Evolutionary conservation across 208 protist genomes (phyloP), one percentile per base, ranked within the genome.

Genomic region (Trypanosomatidae sp.): DNA sequence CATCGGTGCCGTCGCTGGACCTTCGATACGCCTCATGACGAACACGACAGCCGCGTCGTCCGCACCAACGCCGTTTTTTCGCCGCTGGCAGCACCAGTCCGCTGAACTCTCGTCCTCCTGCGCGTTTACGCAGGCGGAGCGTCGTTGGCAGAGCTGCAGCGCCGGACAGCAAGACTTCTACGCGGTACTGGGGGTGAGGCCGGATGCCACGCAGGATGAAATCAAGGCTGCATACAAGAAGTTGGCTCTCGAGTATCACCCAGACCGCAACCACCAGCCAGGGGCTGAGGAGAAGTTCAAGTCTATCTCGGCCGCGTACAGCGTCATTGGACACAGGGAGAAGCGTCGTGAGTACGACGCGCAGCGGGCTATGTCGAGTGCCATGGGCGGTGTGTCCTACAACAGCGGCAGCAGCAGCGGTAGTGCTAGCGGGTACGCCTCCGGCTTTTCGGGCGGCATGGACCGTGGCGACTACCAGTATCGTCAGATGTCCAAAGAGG

Each of bases 211-310:
- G 7, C 81, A 74, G 59, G 91, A 97, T 47, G 95, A 97, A 71
- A 97, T 98, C 77, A 97, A 97, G 75, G 82, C 72, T 28, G 91
- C 95, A 2, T 98, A 98, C 72, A 95, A 95, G 72, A 95, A 92
- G 70, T 80, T 95, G 12, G 95, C 91, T 5, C 84, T 98, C 0
- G 77, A 95, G 80, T 97, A 85, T 71, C 95, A 98, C 82, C 95
- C 95, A 3, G 95, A 98, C 79, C 84, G 91, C 58, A 97, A 98
- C 68, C 85, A 86, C 67, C 80, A 84, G 43, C 79, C 83, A 8
- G 92, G 87, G 0, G 92, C 94, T 8, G 90, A 97, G 86, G 90
- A 97, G 66, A 90, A 83, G 73, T 97, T 97, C 72, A 97, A 97
- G 66, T 76, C 55, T 25, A 94, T 97, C 30, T 95, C 92, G 0